Conservation (phyloP, 352 stramenopile species). For the Blastocystis sp. region DNA sequence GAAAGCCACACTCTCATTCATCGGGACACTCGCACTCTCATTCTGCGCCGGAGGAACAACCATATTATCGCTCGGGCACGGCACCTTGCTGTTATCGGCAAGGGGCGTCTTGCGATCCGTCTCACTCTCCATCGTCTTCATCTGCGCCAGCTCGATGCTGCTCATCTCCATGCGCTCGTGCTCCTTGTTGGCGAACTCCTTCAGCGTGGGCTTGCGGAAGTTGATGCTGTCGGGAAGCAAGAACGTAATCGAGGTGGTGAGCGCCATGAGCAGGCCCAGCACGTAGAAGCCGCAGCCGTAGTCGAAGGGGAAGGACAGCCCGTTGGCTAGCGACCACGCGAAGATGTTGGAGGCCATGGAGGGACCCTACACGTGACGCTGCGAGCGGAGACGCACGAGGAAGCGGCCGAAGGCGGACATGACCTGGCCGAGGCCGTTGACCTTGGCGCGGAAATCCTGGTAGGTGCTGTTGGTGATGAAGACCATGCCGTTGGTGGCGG, state of each 20-base stretch:
- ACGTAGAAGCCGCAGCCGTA: constrained; percentile 54
- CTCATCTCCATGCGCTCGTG: constrained; percentile 55
- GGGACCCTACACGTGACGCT: not conserved
- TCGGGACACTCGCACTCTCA: too few species aligned
- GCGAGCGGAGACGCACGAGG: not conserved
- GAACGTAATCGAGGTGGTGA: not conserved
- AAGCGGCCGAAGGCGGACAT: constrained; percentile 42
- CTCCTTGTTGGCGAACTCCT: constrained; percentile 42
- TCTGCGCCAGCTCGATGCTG: constrained; percentile 17
- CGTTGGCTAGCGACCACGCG: constrained; percentile 30
- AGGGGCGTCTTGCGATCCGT: too few species aligned
- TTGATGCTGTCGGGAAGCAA: constrained; percentile 48
- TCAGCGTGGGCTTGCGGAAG: not conserved
- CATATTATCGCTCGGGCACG: too few species aligned
- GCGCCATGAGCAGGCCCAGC: constrained; percentile 23
- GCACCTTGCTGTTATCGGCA: too few species aligned
- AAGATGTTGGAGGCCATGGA: constrained; percentile 47
- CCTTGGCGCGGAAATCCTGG: constrained; percentile 52
- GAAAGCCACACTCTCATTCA: too few species aligned
- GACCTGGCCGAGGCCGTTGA: constrained; percentile 63
- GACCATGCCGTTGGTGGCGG: constrained; percentile 52
- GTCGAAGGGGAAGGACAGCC: constrained; percentile 66
- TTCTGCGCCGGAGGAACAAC: too few species aligned
- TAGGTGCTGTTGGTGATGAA: constrained; percentile 67
- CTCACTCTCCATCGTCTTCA: constrained; percentile 4